Percentiles rank a stretch among this genome's conserved stretches.
phyloP scores from a whole-genome alignment of 2,329 filamentous ascomycete genomes.

The Tolypocladium cylindrosporum region DNA sequence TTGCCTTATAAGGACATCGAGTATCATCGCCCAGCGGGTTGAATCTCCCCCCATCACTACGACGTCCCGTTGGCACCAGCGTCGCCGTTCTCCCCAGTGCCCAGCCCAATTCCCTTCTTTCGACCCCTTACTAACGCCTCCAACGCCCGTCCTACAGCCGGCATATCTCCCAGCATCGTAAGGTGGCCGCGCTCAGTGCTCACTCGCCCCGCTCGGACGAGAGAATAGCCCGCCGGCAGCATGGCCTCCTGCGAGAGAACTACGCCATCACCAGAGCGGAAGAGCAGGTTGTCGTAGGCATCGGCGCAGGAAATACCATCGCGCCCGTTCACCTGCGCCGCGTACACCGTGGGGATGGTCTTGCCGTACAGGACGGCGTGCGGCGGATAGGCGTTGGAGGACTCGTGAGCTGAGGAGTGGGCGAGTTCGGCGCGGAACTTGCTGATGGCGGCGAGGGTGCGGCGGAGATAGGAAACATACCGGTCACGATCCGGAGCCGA shows the following conservation, averaged over 20 bases:
- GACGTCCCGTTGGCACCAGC: background rate
- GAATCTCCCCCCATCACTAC: background rate
- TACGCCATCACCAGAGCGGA: constrained; percentile 82
- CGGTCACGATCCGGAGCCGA: constrained; percentile 14
- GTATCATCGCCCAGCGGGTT: background rate
- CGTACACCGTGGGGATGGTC: constrained; percentile 74
- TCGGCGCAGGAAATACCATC: constrained; percentile 69
- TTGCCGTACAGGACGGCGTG: constrained; percentile 80
- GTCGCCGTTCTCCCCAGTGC: constrained; percentile 14
- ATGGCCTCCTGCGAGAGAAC: constrained; percentile 78
- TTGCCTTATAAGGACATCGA: background rate
- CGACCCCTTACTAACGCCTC: constrained; percentile 57
- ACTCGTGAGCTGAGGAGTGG: constrained; percentile 48
- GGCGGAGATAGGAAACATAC: constrained; percentile 56
- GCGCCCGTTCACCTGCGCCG: constrained; percentile 60
- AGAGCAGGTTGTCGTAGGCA: constrained; percentile 77
- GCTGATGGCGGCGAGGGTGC: constrained; percentile 61
- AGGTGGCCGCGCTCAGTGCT: constrained; percentile 81
- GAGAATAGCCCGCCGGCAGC: constrained; percentile 69
- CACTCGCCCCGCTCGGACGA: constrained; percentile 64
- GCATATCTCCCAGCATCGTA: constrained; percentile 74
- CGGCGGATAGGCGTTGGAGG: constrained; percentile 70
- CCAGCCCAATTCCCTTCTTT: constrained; percentile 61
- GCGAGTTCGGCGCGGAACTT: constrained; percentile 67
- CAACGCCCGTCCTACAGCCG: constrained; percentile 68